A percentile compares a stretch with the other conserved stretches of the same genome.
Evolutionary conservation across 2,329 filamentous ascomycete species (phyloP).

Genomic region (Diaporthe nobilis): DNA sequence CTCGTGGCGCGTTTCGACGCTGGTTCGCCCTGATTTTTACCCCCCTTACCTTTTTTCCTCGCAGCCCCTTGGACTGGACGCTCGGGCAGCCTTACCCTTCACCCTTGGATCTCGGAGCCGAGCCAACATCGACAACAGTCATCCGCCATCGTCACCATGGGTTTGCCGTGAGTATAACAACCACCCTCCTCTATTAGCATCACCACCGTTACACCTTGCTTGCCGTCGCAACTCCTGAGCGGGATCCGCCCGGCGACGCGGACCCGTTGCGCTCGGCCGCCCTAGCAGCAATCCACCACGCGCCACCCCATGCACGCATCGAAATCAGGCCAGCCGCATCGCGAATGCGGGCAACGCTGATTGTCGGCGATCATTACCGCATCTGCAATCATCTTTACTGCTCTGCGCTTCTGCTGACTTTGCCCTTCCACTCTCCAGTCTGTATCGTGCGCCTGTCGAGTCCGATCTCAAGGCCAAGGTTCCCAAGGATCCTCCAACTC

Average conservation of each 20-base stretch:
- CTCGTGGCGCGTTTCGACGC: slow-evolving; percentile 21
- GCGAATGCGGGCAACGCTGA: slow-evolving; percentile 25
- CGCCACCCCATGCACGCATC: slow-evolving; percentile 2
- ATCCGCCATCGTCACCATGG: slow-evolving; percentile 36
- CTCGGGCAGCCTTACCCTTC: neutral
- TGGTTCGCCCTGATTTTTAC: slow-evolving; percentile 29
- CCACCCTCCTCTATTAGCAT: neutral
- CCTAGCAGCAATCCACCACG: neutral
- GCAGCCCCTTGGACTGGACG: slow-evolving; percentile 1
- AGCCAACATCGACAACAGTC: slow-evolving; percentile 11
- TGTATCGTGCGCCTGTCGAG: slow-evolving; percentile 51
- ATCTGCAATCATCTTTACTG: neutral
- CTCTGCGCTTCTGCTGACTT: slow-evolving; percentile 20
- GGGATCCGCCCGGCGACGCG: neutral
- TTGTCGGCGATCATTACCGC: neutral
- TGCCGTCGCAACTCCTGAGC: neutral
- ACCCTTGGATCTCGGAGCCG: slow-evolving; percentile 35
- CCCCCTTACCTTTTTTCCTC: neutral
- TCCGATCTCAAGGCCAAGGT: slow-evolving; percentile 49
- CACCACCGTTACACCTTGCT: neutral
- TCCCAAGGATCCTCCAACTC: slow-evolving; percentile 46
- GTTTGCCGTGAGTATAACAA: slow-evolving; percentile 39
- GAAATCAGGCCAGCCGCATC: neutral
- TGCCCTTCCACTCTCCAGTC: slow-evolving; percentile 44
- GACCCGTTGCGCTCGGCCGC: slow-evolving; percentile 4